Conservation (phyloP, 1,284 basidiomycete species). For the Neolentinus lepideus region DNA sequence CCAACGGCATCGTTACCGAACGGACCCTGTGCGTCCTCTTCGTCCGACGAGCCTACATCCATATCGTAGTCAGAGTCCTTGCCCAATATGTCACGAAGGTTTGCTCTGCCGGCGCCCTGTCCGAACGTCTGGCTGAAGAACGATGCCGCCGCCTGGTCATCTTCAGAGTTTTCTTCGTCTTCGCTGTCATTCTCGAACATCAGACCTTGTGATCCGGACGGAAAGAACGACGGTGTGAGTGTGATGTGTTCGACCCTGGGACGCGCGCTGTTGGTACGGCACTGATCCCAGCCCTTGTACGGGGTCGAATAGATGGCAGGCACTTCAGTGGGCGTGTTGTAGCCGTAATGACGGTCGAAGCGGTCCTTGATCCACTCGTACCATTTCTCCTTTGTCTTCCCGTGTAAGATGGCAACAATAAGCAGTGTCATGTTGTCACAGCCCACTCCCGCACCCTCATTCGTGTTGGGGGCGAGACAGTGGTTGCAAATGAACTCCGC, state of each 20-base stretch:
- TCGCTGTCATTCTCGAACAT: constrained; percentile 55
- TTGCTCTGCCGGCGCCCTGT: constrained; percentile 36
- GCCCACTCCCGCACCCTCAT: constrained; percentile 87
- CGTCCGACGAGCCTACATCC: constrained; percentile 16
- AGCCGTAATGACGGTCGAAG: constrained; percentile 69
- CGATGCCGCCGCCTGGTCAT: constrained; percentile 34
- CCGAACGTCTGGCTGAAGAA: constrained; percentile 43
- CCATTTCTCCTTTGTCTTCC: constrained; percentile 90
- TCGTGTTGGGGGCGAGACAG: constrained; percentile 92
- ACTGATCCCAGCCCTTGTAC: too few relatives aligned
- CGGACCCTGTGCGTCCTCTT: constrained; percentile 19
- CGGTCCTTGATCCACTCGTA: constrained; percentile 86
- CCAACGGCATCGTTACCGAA: constrained; percentile 17
- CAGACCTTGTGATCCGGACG: constrained; percentile 16
- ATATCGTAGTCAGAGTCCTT: constrained; percentile 28
- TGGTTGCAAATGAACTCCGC: constrained; percentile 89
- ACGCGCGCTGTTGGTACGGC: too few relatives aligned
- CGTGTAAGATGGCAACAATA: constrained; percentile 84
- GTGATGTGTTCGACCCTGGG: background rate
- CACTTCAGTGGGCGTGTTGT: constrained; percentile 59
- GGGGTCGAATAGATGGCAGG: constrained; percentile 63
- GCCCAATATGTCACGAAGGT: constrained; percentile 52
- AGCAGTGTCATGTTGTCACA: constrained; percentile 99
- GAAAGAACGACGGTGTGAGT: background rate
- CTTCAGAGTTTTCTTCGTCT: constrained; percentile 43